Base-by-base conservation (phyloP, 2,329 filamentous ascomycete genomes). In the Aureobasidium pullulans region DNA sequence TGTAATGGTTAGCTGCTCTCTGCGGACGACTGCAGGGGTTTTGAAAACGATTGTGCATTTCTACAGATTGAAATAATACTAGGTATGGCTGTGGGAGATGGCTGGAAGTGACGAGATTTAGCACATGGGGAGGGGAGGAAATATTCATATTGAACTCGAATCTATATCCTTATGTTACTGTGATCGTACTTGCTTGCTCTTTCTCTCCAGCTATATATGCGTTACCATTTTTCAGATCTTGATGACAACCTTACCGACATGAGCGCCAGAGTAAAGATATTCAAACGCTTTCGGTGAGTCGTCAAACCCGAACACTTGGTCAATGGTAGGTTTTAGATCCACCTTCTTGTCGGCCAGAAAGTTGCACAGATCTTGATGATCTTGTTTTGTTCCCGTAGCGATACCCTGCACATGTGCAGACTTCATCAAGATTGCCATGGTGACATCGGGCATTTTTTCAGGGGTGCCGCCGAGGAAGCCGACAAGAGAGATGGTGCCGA, bases 401-500 rank as follows among this genome's bases (percentile, higher is more conserved):
- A 76, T 75, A 1, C 75, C 75, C 69, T 69, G 64, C 15, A 77
- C 47, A 2, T 62, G 69, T 0, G 75, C 47, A 37, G 73, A 65
- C 43, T 73, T 65, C 58, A 75, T 74, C 52, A 77, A 76, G 2
- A 76, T 60, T 0, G 65, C 64, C 1, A 71, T 65, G 1, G 77
- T 44, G 23, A 77, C 62, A 39, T 75, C 73, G 2, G 64, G 60
- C 13, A 77, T 57, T 4, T 72, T 62, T 0, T 63, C 62, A 1
- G 67, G 62, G 5, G 72, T 62, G 15, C 68, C 67, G 5, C 69
- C 68, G 2, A 78, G 66, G 60, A 75, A 77, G 4, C 76, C 75
- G 28, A 78, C 73, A 49, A 76, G 73, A 58, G 73, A 76, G 44
- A 78, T 66, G 0, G 67, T 69, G 0, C 74, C 75, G 1, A 76